These are phyloP conservation scores for Rubia occidens DNA, from an alignment of 305 asterid genomes.

Conservation along the genomic window DNA sequence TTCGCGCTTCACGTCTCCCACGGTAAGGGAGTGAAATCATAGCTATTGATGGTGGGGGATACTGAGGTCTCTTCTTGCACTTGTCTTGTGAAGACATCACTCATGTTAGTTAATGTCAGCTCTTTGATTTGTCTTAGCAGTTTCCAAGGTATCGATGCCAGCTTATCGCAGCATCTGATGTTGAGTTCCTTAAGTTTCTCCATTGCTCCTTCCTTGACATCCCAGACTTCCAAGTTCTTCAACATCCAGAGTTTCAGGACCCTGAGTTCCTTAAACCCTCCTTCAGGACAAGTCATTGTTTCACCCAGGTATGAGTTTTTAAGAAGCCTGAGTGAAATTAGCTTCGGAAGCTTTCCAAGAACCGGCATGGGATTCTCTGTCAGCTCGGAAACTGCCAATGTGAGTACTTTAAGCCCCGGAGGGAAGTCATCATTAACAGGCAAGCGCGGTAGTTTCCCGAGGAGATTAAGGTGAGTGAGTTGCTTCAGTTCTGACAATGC, in stretches of 20 bases:
- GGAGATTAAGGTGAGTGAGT: slow-evolving; percentile 36
- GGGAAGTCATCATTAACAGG: slow-evolving; percentile 27
- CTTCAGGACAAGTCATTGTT: slow-evolving; percentile 21
- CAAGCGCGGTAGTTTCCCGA: slow-evolving; percentile 27
- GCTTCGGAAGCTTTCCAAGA: slow-evolving; percentile 27
- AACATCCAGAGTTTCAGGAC: slow-evolving; percentile 42
- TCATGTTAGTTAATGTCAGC: slow-evolving; percentile 36
- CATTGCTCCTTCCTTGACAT: slow-evolving; percentile 35
- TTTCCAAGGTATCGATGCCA: slow-evolving; percentile 22
- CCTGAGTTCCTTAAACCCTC: slow-evolving; percentile 29
- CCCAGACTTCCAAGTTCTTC: slow-evolving; percentile 28
- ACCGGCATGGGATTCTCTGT: slow-evolving; percentile 33
- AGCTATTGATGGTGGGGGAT: slow-evolving; percentile 14
- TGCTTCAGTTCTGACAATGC: slow-evolving; percentile 21
- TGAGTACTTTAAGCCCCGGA: slow-evolving; percentile 29
- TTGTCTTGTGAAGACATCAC: slow-evolving; percentile 10
- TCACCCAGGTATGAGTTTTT: slow-evolving; percentile 27
- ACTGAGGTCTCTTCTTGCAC: neutral
- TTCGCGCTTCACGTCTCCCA: neutral
- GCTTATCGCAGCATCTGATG: slow-evolving; percentile 30
- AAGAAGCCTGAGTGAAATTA: slow-evolving; percentile 39
- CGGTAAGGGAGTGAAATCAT: slow-evolving; percentile 19
- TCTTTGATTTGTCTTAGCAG: slow-evolving; percentile 27
- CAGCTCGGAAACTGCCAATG: slow-evolving; percentile 33
- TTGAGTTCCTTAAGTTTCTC: slow-evolving; percentile 32